Evolutionary conservation across 441 rosid genomes (phyloP).

Genomic region (Macaranga tanarius): DNA sequence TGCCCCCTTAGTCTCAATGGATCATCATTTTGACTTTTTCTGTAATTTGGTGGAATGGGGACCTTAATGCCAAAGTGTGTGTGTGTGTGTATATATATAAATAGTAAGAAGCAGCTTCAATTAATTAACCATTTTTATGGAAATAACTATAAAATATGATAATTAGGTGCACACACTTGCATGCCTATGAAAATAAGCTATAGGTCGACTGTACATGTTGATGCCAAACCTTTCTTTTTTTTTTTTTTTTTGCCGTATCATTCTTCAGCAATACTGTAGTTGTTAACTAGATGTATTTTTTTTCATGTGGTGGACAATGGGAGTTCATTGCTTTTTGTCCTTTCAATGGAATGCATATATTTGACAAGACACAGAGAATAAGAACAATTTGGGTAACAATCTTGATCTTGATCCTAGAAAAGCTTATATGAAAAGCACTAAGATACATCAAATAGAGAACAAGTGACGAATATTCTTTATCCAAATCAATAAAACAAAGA

Average conservation of each 20-base stretch:
- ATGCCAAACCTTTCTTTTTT: not conserved
- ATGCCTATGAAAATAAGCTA: too few relatives aligned
- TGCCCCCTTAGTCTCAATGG: not conserved
- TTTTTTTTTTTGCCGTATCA: not conserved
- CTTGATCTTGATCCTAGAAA: constrained; percentile 6
- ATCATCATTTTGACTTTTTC: not conserved
- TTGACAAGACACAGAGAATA: constrained; percentile 17
- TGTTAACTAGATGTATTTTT: not conserved
- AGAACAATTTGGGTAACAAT: constrained; percentile 12
- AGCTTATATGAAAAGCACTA: not conserved
- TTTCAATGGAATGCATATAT: constrained; percentile 4
- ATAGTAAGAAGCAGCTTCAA: too few relatives aligned
- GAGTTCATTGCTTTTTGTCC: not conserved
- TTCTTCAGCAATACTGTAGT: not conserved
- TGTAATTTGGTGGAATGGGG: not conserved
- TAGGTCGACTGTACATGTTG: not conserved
- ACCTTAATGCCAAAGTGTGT: too few relatives aligned
- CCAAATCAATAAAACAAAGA: constrained; percentile 2
- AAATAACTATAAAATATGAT: too few relatives aligned
- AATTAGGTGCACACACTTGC: too few relatives aligned
- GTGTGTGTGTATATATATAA: too few relatives aligned
- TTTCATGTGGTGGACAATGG: not conserved
- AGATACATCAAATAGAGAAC: not conserved
- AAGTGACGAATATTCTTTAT: constrained; percentile 11
- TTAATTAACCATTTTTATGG: too few relatives aligned